Percentiles rank a stretch among this genome's conserved stretches.
Conservation (phyloP, 805 yeast species). For the Candida nonsorbophila region DNA sequence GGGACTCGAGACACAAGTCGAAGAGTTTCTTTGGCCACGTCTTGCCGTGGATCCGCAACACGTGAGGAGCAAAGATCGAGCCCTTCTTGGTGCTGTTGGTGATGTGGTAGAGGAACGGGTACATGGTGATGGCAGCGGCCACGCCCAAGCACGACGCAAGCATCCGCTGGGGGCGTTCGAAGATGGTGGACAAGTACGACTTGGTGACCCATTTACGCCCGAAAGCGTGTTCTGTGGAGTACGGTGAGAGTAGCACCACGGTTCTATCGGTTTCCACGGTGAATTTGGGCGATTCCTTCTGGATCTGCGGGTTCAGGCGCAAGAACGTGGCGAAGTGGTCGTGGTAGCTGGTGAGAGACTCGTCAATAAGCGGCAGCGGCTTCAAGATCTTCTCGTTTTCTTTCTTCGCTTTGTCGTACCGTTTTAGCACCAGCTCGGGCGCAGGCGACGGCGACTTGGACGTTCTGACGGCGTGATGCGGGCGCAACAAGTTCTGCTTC, state of each 20-base stretch:
- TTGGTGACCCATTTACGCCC: conserved; percentile 75
- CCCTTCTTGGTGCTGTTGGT: conserved; percentile 43
- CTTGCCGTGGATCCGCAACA: conserved; percentile 64
- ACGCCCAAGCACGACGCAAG: conserved; percentile 75
- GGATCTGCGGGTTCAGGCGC: conserved; percentile 37
- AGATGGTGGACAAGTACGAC: conserved; percentile 59
- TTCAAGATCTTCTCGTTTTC: conserved; percentile 23
- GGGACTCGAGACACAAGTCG: conserved; percentile 56
- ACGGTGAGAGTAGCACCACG: conserved; percentile 61
- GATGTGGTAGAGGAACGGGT: conserved; percentile 53
- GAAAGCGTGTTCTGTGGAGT: conserved; percentile 65
- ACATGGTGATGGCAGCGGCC: conserved; percentile 66
- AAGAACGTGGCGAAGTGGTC: conserved; percentile 40
- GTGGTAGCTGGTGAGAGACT: conserved; percentile 29
- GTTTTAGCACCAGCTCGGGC: conserved; percentile 7
- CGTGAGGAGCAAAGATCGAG: conserved; percentile 54
- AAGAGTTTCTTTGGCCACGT: conserved; percentile 62
- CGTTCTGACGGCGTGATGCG: too few species aligned
- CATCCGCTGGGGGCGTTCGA: conserved; percentile 78
- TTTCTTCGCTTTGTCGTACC: not conserved
- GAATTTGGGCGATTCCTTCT: conserved; percentile 34
- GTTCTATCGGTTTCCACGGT: conserved; percentile 40
- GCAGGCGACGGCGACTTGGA: conserved; percentile 10
- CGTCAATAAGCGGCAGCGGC: conserved; percentile 33
- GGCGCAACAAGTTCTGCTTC: too few species aligned